These are phyloP conservation scores for Apiospora sp. DNA, from an alignment of 2,329 filamentous ascomycete genomes.

Conservation along the genomic window DNA sequence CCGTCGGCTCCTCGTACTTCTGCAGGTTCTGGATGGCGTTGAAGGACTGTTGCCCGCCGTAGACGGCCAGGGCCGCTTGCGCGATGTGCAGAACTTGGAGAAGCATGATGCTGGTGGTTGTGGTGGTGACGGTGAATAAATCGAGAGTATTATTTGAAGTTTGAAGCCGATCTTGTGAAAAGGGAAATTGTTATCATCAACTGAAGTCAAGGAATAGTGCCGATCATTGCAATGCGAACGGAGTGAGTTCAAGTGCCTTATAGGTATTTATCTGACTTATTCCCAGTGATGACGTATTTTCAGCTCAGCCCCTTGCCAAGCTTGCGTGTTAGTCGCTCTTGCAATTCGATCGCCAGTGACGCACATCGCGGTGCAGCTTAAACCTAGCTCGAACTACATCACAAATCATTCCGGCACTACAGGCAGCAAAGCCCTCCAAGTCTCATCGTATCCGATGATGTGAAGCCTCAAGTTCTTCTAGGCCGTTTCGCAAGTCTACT, in stretches of 20 bases:
- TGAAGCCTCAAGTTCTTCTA: not conserved
- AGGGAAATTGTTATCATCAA: not conserved
- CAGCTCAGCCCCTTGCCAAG: slow-evolving; percentile 16
- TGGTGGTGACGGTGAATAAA: not conserved
- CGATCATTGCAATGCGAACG: not conserved
- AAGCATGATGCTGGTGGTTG: slow-evolving; percentile 31
- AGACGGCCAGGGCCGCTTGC: slow-evolving; percentile 50
- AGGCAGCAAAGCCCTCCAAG: not conserved
- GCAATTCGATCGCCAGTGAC: not conserved
- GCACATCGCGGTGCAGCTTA: not conserved
- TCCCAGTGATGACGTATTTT: slow-evolving; percentile 17
- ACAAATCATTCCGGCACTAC: not conserved
- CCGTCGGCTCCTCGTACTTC: slow-evolving; percentile 52
- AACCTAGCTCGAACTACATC: not conserved
- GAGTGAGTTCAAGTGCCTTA: not conserved
- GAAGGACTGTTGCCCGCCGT: slow-evolving; percentile 51
- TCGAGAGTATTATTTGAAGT: not conserved
- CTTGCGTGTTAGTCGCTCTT: not conserved
- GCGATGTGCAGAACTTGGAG: slow-evolving; percentile 44
- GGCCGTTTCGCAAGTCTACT: not conserved
- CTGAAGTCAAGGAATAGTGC: not conserved
- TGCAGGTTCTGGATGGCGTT: slow-evolving; percentile 52
- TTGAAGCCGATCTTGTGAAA: not conserved
- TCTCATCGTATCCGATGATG: not conserved
- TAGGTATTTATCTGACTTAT: too few species aligned